Evolutionary conservation across 2,329 filamentous ascomycete genomes (phyloP).

Genomic region (Epicoccum nigrum): DNA sequence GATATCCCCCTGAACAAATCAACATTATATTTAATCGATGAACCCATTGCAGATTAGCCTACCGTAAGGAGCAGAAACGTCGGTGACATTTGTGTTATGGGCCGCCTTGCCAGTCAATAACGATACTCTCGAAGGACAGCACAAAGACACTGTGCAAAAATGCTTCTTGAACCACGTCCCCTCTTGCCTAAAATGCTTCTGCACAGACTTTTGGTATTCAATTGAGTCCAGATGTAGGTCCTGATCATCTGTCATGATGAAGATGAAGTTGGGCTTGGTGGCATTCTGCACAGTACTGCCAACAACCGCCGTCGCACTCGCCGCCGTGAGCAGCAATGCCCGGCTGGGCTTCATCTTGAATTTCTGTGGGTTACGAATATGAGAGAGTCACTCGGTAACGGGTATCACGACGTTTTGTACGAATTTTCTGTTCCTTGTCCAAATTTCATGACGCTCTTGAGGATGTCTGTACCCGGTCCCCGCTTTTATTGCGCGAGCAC

Average conservation of each 20-base stretch:
- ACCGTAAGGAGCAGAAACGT: constrained; percentile 61
- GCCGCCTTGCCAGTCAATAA: constrained; percentile 70
- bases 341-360: constrained; percentile 15
- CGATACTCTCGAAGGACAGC: constrained; percentile 70
- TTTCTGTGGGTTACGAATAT: background rate
- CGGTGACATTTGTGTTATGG: constrained; percentile 74
- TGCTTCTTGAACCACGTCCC: constrained; percentile 68
- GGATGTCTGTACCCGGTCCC: background rate
- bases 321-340: constrained; percentile 11
- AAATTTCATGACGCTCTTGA: background rate
- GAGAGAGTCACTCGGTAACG: background rate
- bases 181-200: constrained; percentile 62
- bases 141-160: constrained; percentile 70
- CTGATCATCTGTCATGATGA: constrained; percentile 73
- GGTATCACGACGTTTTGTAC: background rate
- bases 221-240: constrained; percentile 67
- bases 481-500: constrained; percentile 14
- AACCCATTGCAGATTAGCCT: constrained; percentile 14
- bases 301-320: constrained; percentile 5
- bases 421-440: background rate
- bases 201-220: constrained; percentile 64
- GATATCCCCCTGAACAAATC: constrained; percentile 58
- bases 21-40: constrained; percentile 4
- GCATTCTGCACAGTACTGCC: background rate
- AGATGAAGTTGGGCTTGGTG: constrained; percentile 62